These are phyloP conservation scores for Simplicillium sp. DNA, from an alignment of 2,329 filamentous ascomycete species.

Conservation along the genomic window DNA sequence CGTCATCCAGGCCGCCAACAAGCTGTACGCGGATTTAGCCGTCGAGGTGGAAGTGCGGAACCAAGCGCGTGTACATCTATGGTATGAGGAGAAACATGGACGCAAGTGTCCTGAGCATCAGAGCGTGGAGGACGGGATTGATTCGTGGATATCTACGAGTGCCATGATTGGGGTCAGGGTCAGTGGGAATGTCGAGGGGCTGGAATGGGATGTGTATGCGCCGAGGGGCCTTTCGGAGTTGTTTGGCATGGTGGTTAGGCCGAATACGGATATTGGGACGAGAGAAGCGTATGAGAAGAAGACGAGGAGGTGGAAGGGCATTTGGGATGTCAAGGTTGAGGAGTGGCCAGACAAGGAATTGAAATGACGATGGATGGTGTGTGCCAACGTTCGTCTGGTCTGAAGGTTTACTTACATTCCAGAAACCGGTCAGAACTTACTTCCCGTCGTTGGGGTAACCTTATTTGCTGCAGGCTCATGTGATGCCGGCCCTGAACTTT, in stretches of 20 bases:
- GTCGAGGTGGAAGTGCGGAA: slow-evolving; percentile 26
- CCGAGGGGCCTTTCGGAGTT: slow-evolving; percentile 24
- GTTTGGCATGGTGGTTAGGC: slow-evolving; percentile 22
- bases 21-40: slow-evolving; percentile 19
- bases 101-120: slow-evolving; percentile 17
- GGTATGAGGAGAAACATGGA: slow-evolving; percentile 23
- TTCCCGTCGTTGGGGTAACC: too few species aligned
- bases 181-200: slow-evolving; percentile 6
- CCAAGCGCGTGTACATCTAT: slow-evolving; percentile 26
- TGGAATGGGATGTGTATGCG: slow-evolving; percentile 22
- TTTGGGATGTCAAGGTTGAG: slow-evolving; percentile 20
- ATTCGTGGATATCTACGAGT: slow-evolving; percentile 23
- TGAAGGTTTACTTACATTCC: too few species aligned
- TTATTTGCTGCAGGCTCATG: too few species aligned
- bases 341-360: slow-evolving; percentile 17
- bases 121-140: slow-evolving; percentile 21
- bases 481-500: too few species aligned
- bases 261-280: slow-evolving; percentile 17
- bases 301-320: slow-evolving; percentile 16
- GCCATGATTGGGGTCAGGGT: slow-evolving; percentile 22
- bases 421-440: too few species aligned
- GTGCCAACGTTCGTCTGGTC: too few species aligned
- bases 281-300: slow-evolving; percentile 20
- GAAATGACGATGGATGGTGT: too few species aligned
- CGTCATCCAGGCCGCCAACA: slow-evolving; percentile 18